Base-by-base conservation (phyloP, 2,329 filamentous ascomycete genomes). In the Fusarium lyarnte region DNA sequence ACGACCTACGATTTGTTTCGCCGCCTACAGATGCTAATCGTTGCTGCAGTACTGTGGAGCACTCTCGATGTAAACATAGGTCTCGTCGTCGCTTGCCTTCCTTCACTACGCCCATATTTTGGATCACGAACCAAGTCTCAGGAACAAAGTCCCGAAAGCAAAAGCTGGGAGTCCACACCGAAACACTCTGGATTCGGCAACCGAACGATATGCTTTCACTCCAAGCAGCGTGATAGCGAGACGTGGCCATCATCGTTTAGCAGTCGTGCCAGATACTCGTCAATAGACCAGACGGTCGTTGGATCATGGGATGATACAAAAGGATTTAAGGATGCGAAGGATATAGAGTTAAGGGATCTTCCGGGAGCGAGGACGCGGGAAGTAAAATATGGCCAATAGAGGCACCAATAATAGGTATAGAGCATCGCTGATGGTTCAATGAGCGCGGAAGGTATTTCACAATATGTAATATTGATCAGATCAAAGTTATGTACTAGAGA, bases 71-170 rank as follows among this genome's bases (percentile, higher is more conserved):
- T 63, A n/a, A 74, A 74, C 10, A 60, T 75, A 3, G 73, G 73
- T 0, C 68, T 75, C 2, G 70, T 75, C 1, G 39, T 75, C 8
- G 70, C 73, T 2, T 75, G 73, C 7, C 46, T 75, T 0, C 73
- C 73, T 0, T 75, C 73, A 1, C 57, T 75, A 0, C 60, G 73
- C 23, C 73, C 73, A 23, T 75, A 75, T 12, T 75, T 75, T 17
- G 58, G 62, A 16, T 41, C 67, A 9, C 55, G 53, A 36, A 29
- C 23, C 5, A 27, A 39, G 2, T 63, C 61, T 3, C 39, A 54
- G 16, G 42, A 45, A 9, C 60, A 49, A 2, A 51, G 33, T 29
- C 63, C 23, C 6, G 54, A 60, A 3, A 67, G 53, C 10, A 19
- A 16, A 2, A 52, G 35, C 14, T 27, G 39, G 13, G 49, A 66